Evolutionary conservation across 345 rosid genomes (phyloP).

Genomic region (Lagerstroemia speciosa): DNA sequence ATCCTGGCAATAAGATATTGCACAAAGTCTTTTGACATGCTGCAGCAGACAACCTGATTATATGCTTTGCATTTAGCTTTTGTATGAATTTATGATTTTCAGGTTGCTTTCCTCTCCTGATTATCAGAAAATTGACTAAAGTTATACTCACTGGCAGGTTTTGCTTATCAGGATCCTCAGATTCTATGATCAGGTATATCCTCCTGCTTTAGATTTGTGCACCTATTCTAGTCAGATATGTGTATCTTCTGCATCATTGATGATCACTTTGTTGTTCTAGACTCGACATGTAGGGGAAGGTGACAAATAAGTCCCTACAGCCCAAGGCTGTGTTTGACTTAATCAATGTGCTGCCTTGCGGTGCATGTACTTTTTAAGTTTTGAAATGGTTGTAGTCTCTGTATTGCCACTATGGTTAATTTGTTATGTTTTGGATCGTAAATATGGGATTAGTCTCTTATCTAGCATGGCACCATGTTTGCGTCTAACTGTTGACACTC

Average conservation of each 20-base stretch:
- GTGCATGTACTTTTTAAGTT: no score
- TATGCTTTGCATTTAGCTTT: no score
- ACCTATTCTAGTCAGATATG: background rate
- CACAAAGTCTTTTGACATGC: no score
- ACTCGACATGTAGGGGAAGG: background rate
- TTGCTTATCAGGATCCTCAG: conserved; percentile 97
- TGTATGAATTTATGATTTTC: background rate
- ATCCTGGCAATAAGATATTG: no score
- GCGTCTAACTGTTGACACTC: background rate
- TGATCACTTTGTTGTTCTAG: background rate
- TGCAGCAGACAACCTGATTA: no score
- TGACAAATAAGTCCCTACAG: background rate
- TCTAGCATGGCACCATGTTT: background rate
- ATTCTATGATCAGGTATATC: conserved; percentile 89
- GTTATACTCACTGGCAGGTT: conserved; percentile 27
- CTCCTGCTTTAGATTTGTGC: background rate
- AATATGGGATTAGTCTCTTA: no score
- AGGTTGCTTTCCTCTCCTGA: conserved; percentile 7
- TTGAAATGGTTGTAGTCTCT: background rate
- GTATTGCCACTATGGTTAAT: no score
- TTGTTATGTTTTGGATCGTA: no score
- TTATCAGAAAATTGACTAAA: conserved; percentile 10
- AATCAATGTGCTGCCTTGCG: no score
- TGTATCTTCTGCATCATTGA: background rate
- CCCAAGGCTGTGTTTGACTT: conserved; percentile 3